These are phyloP conservation scores for Neonectria sp. DNA, from an alignment of 2,329 filamentous ascomycete species.

Conservation along the genomic window DNA sequence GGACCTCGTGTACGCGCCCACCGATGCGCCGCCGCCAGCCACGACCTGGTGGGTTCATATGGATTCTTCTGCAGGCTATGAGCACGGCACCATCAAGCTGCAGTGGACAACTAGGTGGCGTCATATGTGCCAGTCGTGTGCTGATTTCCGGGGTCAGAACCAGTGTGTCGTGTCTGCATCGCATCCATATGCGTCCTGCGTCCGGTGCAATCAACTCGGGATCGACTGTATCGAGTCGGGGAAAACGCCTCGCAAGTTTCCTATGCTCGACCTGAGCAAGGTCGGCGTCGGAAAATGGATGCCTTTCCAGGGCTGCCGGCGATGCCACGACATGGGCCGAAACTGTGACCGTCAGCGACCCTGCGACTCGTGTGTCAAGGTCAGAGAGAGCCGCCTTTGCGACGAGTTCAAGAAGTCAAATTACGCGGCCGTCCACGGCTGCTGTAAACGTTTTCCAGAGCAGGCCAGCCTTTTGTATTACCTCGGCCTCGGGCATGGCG, in stretches of 20 bases:
- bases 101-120: slow-evolving; percentile 21
- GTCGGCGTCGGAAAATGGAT: slow-evolving; percentile 51
- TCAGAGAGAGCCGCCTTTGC: slow-evolving; percentile 16
- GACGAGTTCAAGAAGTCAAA: slow-evolving; percentile 2
- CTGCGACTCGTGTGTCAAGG: slow-evolving; percentile 53
- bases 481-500: slow-evolving; percentile 48
- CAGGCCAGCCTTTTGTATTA: slow-evolving; percentile 53
- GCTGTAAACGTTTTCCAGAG: slow-evolving; percentile 13
- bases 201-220: slow-evolving; percentile 49
- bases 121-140: slow-evolving; percentile 30
- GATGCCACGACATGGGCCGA: slow-evolving; percentile 40
- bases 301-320: slow-evolving; percentile 45
- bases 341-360: slow-evolving; percentile 57
- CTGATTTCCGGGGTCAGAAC: not conserved
- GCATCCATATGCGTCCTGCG: slow-evolving; percentile 27
- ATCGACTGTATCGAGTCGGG: slow-evolving; percentile 45
- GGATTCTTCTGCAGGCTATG: not conserved
- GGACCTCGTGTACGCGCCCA: slow-evolving; percentile 3
- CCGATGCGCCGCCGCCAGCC: not conserved
- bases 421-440: not conserved
- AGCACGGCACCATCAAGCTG: slow-evolving; percentile 19
- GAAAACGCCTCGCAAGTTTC: slow-evolving; percentile 25
- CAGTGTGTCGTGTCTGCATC: slow-evolving; percentile 32
- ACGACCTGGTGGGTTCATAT: not conserved
- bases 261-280: slow-evolving; percentile 49